Conservation (phyloP, 179 eudicot genomes). For the Vitellaria paradoxa region DNA sequence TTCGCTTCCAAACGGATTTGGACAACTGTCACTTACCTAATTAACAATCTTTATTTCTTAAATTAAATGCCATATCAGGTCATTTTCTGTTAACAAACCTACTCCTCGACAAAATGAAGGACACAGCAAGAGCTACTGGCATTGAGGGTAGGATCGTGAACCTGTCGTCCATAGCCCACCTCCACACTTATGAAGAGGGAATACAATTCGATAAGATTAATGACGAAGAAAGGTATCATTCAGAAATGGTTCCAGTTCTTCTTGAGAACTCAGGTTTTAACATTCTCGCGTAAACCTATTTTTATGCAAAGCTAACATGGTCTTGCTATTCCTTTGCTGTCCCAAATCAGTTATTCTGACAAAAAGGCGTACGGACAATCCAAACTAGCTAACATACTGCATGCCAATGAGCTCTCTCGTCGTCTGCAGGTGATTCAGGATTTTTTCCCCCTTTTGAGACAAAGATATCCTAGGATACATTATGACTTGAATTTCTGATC, state of each 20-base stretch:
- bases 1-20: background rate
- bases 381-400: constrained; percentile 76
- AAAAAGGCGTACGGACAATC: constrained; percentile 90
- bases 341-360: constrained; percentile 55
- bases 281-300: background rate
- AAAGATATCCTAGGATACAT: no score
- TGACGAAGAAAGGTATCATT: constrained; percentile 41
- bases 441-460: no score
- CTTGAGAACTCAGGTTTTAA: background rate
- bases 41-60: background rate
- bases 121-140: constrained; percentile 59
- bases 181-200: constrained; percentile 48
- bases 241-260: background rate
- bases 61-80: constrained; percentile 37
- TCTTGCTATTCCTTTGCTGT: background rate
- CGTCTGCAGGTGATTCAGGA: constrained; percentile 52
- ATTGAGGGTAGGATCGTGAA: constrained; percentile 82
- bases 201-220: constrained; percentile 61
- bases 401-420: constrained; percentile 75
- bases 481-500: constrained; percentile 30
- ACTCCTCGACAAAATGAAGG: constrained; percentile 77
- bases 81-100: constrained; percentile 80
- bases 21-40: background rate
- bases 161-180: constrained; percentile 72
- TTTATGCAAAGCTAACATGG: background rate